phyloP scores from a whole-genome alignment of 1,139 yeast species.

The Nakaseomyces glabratus region DNA sequence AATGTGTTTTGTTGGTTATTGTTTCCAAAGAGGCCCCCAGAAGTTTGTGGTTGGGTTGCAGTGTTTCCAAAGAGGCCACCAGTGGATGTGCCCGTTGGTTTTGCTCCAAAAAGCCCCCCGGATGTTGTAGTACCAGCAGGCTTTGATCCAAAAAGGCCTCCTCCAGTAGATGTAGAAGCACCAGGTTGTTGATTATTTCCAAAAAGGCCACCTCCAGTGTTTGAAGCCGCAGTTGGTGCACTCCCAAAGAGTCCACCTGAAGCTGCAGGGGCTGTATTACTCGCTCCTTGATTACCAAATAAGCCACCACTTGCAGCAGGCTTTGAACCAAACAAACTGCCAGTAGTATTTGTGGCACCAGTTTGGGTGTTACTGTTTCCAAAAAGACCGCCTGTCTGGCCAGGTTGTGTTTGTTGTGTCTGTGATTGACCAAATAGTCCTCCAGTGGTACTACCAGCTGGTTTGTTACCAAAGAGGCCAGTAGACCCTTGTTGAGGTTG shows the following conservation, averaged over 20 bases:
- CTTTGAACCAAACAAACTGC: slow-evolving; percentile 24
- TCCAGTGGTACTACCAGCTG: slow-evolving; percentile 11
- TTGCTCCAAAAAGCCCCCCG: slow-evolving; percentile 32
- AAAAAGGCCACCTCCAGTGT: slow-evolving; percentile 23
- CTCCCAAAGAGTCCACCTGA: slow-evolving; percentile 11
- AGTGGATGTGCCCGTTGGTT: slow-evolving; percentile 11
- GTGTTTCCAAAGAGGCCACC: slow-evolving; percentile 17
- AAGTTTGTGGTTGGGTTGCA: slow-evolving; percentile 15
- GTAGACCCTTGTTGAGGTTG: neutral
- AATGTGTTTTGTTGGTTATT: slow-evolving; percentile 8
- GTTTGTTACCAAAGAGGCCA: slow-evolving; percentile 24
- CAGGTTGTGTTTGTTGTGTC: slow-evolving; percentile 13
- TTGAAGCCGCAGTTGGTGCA: slow-evolving; percentile 6
- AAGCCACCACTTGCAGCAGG: slow-evolving; percentile 23
- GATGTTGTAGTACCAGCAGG: slow-evolving; percentile 15
- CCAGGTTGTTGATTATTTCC: slow-evolving; percentile 13
- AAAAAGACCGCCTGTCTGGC: slow-evolving; percentile 28
- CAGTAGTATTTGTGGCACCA: slow-evolving; percentile 6
- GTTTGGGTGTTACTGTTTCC: slow-evolving; percentile 19
- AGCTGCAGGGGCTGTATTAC: slow-evolving; percentile 1
- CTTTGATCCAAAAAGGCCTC: slow-evolving; percentile 19
- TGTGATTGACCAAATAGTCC: slow-evolving; percentile 17
- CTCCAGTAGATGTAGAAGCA: slow-evolving; percentile 10
- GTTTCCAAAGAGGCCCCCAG: slow-evolving; percentile 33
- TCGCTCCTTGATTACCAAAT: slow-evolving; percentile 20